phyloP scores from a whole-genome alignment of 345 rosid genomes.

The Limnanthes douglasii region DNA sequence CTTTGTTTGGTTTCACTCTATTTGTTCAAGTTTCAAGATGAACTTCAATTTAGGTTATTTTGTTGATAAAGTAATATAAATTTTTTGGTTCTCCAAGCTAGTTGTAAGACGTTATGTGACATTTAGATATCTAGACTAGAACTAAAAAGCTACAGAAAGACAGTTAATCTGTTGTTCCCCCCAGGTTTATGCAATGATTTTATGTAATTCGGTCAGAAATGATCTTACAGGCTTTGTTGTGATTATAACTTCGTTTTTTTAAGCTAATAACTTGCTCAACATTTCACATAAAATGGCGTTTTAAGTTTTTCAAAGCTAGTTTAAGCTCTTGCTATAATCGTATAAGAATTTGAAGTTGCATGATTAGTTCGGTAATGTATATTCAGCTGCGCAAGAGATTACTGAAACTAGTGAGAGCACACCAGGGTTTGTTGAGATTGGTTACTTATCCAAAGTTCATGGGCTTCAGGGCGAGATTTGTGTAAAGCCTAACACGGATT shows the following conservation, averaged over 20 bases:
- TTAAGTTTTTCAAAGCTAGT: neutral
- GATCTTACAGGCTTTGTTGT: neutral
- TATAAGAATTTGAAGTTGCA: neutral
- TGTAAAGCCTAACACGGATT: conserved; percentile 66
- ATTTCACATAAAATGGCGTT: neutral
- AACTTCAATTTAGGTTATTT: conserved; percentile 8
- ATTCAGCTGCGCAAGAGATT: conserved; percentile 32
- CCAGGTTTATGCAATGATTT: neutral
- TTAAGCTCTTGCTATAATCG: neutral
- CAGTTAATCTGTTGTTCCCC: too few species aligned
- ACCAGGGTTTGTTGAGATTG: conserved; percentile 52
- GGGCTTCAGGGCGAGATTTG: conserved; percentile 76
- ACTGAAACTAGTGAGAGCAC: conserved; percentile 23
- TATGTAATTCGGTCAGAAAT: neutral
- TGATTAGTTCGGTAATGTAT: neutral
- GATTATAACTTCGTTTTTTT: neutral
- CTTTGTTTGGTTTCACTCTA: conserved; percentile 1
- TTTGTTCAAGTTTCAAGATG: conserved; percentile 15
- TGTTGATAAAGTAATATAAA: neutral
- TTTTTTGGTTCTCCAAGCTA: too few species aligned
- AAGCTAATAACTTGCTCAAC: neutral
- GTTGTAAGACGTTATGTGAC: too few species aligned
- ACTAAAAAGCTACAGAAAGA: too few species aligned
- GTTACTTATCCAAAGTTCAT: conserved; percentile 60
- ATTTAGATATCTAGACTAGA: too few species aligned